phyloP scores from a whole-genome alignment of 441 rosid species.

The Populus hybrid region DNA sequence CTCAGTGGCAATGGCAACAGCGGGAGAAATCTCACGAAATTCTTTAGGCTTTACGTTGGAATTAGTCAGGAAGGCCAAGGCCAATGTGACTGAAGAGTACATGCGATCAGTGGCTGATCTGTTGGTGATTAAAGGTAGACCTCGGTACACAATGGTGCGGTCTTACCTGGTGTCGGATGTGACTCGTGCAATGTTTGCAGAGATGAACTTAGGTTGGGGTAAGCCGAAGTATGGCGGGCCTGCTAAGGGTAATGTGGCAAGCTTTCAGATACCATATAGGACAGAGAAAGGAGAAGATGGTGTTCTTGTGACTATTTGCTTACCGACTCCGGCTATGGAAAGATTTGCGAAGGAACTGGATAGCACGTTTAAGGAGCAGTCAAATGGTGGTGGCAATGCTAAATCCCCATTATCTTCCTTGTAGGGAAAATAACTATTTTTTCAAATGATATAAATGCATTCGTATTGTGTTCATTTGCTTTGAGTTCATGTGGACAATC shows the following conservation, averaged over 20 bases:
- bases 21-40: conserved; percentile 11
- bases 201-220: neutral
- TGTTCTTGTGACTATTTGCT: conserved; percentile 26
- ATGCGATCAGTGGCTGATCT: neutral
- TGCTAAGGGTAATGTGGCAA: conserved; percentile 20
- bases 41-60: conserved; percentile 35
- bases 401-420: neutral
- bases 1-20: conserved; percentile 30
- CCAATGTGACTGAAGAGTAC: conserved; percentile 28
- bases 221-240: neutral
- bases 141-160: neutral
- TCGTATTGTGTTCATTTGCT: neutral
- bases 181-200: neutral
- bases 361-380: conserved; percentile 10
- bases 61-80: conserved; percentile 27
- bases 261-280: conserved; percentile 20
- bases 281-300: conserved; percentile 30
- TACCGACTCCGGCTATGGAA: conserved; percentile 37
- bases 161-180: neutral
- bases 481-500: neutral
- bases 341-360: conserved; percentile 34
- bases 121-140: neutral
- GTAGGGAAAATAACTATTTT: neutral
- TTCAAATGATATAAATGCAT: neutral
- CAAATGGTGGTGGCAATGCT: neutral